Conservation (phyloP, 202 grass and related monocot species). For the Setaria italica region DNA sequence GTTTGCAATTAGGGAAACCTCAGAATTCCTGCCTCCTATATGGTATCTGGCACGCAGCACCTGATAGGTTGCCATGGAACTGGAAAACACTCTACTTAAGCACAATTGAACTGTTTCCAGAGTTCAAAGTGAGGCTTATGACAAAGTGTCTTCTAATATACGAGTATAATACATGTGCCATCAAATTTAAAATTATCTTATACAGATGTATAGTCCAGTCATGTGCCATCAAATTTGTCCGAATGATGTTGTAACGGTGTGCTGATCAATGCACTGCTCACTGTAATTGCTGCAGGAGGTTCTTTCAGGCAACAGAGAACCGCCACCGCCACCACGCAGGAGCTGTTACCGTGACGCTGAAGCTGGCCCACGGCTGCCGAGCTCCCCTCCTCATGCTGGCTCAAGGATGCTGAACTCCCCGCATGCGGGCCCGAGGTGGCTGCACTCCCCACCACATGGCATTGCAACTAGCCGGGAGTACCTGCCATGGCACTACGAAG, state of each 20-base stretch:
- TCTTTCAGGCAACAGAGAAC: slow-evolving; percentile 47
- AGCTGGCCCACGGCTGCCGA: slow-evolving; percentile 37
- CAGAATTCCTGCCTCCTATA: not conserved
- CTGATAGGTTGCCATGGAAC: slow-evolving; percentile 10
- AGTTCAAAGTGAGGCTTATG: not conserved
- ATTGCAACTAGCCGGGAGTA: not conserved
- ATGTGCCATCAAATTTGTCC: not conserved
- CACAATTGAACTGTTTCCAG: not conserved
- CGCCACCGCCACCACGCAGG: slow-evolving; percentile 11
- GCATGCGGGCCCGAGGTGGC: not conserved
- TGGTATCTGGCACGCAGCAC: not conserved
- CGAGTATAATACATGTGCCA: not conserved
- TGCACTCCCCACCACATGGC: slow-evolving; percentile 32
- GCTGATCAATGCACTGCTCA: not conserved
- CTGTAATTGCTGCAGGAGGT: slow-evolving; percentile 48
- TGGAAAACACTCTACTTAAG: not conserved
- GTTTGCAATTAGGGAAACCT: not conserved
- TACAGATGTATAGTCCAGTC: not conserved
- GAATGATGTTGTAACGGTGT: no score
- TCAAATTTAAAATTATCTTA: not conserved
- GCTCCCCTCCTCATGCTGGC: slow-evolving; percentile 18
- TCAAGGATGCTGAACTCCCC: slow-evolving; percentile 35
- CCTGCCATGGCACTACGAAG: not conserved
- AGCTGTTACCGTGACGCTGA: slow-evolving; percentile 45
- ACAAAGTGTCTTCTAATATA: not conserved